Percentiles rank a stretch among this genome's conserved stretches.
These are phyloP conservation scores for Didymella sp. DNA, from an alignment of 2,329 filamentous ascomycete genomes.

Conservation along the genomic window DNA sequence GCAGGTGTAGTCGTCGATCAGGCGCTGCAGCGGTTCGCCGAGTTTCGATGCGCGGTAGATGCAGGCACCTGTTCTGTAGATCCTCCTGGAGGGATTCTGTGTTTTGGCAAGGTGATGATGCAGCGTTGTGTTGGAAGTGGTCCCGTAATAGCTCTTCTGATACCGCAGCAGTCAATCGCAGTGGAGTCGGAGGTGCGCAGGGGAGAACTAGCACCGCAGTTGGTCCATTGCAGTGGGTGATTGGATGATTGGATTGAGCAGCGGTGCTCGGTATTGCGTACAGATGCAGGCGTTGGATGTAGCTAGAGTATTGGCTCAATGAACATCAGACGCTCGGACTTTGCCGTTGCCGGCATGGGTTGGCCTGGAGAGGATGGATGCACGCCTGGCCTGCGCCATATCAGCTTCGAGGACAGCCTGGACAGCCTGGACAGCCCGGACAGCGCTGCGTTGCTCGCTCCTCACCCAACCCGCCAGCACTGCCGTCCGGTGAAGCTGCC, in stretches of 20 bases:
- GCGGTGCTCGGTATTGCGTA: conserved; percentile 6
- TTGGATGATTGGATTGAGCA: too few relatives aligned
- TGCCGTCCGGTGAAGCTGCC: neutral
- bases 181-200: neutral
- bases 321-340: conserved; percentile 14
- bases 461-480: neutral
- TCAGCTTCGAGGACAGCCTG: neutral
- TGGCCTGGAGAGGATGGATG: conserved; percentile 7
- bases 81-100: conserved; percentile 1
- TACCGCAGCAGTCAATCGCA: neutral
- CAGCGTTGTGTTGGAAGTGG: neutral
- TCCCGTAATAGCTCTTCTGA: neutral
- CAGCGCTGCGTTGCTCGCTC: neutral
- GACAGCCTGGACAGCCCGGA: neutral
- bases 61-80: conserved; percentile 3
- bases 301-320: conserved; percentile 16
- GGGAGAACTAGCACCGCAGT: neutral
- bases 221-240: neutral
- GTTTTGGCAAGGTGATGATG: neutral
- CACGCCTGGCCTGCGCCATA: conserved; percentile 10
- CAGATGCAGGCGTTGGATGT: conserved; percentile 9
- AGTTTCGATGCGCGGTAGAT: conserved; percentile 4
- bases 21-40: conserved; percentile 8
- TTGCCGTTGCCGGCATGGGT: conserved; percentile 16
- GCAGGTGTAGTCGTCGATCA: conserved; percentile 6